Base-by-base conservation (phyloP, 805 yeast genomes). In the Kodamaea kakaduensis region DNA sequence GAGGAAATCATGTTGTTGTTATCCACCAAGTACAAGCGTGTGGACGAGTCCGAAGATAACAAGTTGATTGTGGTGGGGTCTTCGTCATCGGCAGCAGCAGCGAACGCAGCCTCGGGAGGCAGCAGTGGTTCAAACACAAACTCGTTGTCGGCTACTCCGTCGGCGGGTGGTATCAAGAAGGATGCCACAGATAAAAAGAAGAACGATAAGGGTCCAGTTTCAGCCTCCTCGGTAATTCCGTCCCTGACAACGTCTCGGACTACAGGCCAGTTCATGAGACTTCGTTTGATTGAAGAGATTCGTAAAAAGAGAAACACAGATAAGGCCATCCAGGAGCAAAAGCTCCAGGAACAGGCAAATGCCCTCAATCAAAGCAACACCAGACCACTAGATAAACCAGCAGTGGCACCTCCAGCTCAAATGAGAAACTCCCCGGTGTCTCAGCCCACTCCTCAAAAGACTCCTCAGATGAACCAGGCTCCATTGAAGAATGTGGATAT, bases 251-350 rank as follows among this genome's bases (percentile, higher is more conserved):
- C 24, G 1, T 58, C 66, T 1, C 66, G 45, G 19, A 42, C 71
- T 6, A 65, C 74, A 6, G 71, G 67, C 29, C 95, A 88, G 57
- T 93, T 93, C 58, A 77, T 85, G 71, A 75, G 97, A 45, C 65
- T 90, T 34, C 72, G 95, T 44, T 87, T 89, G 50, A 83, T 90
- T 40, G 97, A 90, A 56, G 93, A 84, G 59, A 78, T 84, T 61
- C 69, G 95, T 36, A 69, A 84, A 31, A 76, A 84, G 53, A 75
- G 77, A 50, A 70, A 66, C 43, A 56, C 66, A 5, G 70, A 67
- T 32, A 62, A 61, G 43, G 63, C 58, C 1, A 67, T 58, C 39
- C 64, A 62, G 25, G 71, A 64, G 25, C 68, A 69, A 2, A 59
- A 59, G 6, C 60, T 60, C 16, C 66, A 64, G n/a, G 58, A 61